These are phyloP conservation scores for Aegilops speltoides DNA, from an alignment of 176 grass and related monocot species.

Conservation along the genomic window DNA sequence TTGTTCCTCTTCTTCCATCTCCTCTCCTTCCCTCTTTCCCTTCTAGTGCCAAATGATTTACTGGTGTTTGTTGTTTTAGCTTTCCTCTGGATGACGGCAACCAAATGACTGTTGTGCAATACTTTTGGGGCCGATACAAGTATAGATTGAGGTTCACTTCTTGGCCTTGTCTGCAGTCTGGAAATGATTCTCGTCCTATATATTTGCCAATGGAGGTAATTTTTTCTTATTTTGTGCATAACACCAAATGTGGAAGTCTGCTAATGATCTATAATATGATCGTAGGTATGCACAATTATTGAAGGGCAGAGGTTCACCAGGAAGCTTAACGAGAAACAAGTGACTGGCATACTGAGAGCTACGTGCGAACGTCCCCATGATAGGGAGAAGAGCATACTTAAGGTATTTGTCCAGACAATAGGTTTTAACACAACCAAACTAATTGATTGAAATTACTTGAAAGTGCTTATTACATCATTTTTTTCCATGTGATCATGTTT, in stretches of 20 bases:
- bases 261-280: conserved; percentile 12
- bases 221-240: conserved; percentile 7
- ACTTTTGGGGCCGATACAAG: conserved; percentile 53
- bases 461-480: conserved; percentile 21
- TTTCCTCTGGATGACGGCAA: conserved; percentile 50
- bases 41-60: neutral
- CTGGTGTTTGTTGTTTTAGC: conserved; percentile 34
- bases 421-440: neutral
- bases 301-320: conserved; percentile 66
- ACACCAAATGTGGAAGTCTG: neutral
- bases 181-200: conserved; percentile 53
- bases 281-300: conserved; percentile 74
- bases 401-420: conserved; percentile 31
- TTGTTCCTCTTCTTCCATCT: conserved; percentile 6
- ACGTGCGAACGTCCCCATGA: conserved; percentile 54
- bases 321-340: conserved; percentile 64
- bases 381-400: conserved; percentile 46
- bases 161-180: conserved; percentile 76
- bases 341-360: conserved; percentile 43
- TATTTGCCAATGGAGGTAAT: conserved; percentile 85
- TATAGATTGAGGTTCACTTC: conserved; percentile 35
- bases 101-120: conserved; percentile 52
- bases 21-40: neutral
- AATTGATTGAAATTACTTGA: neutral
- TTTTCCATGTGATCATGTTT: neutral